Base-by-base conservation (phyloP, 148 eudicot genomes). In the Simmondsia chinensis region DNA sequence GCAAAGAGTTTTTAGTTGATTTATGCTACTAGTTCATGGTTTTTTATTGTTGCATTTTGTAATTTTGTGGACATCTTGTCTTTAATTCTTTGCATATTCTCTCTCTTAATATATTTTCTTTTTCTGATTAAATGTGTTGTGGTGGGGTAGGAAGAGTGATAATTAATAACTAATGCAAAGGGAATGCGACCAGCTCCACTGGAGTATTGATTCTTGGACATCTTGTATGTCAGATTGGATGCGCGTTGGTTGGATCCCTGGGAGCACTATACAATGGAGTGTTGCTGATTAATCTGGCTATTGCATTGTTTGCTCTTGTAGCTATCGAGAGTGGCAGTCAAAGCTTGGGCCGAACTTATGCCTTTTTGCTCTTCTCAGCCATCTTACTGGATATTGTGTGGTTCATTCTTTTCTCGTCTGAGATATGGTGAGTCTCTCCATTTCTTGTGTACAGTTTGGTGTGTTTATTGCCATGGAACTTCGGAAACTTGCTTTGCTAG, bases 271-370 rank as follows among this genome's bases (percentile, higher is more conserved):
- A 67, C 67, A 84, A 63, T 19, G 95, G 93, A 8, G 93, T 89
- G 9, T 57, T 68, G 52, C 62, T 89, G 54, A 59, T 81, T 29
- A 64, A 81, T 57, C 68, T 84, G 71, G 84, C 70, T 20, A 81
- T 84, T 40, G 80, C 87, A 3, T 63, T 89, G 39, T 89, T 89
- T 41, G 95, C 87, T 3, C 77, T 89, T 28, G 95, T 89, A 26
- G 97, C 95, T 14, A 81, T 89, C 47, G 95, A 89, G 69, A 89
- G 93, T 63, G 89, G 87, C 56, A 89, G 89, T 52, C 97, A 89
- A 60, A 82, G 80, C 51, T 82, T 89, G 7, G 93, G 82, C 33
- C 78, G 97, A 16, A 84, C 87, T 3, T 89, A 89, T 58, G 97
- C 93, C 22, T 64, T 74, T 61, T 87, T 89, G 53, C 91, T 84